Conservation (phyloP, 345 rosid genomes). For the Rhizophora mangle region DNA sequence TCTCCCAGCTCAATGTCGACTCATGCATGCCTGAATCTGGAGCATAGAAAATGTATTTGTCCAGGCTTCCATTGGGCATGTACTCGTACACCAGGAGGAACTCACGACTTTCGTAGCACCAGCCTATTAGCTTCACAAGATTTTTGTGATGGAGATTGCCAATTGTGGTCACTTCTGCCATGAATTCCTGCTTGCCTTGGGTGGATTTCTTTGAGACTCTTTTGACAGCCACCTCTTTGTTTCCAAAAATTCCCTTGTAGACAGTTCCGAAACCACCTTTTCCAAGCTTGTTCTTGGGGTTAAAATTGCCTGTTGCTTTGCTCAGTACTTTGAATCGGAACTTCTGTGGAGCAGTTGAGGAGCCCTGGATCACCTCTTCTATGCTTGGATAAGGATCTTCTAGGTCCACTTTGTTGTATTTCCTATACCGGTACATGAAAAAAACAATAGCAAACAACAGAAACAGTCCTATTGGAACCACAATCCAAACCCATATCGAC, state of each 20-base stretch:
- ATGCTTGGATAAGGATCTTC: conserved; percentile 39
- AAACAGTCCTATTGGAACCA: conserved; percentile 12
- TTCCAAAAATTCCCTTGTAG: conserved; percentile 49
- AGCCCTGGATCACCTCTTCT: conserved; percentile 47
- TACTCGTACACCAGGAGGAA: conserved; percentile 67
- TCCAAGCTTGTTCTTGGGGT: conserved; percentile 52
- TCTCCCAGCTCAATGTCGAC: conserved; percentile 50
- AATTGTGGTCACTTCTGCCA: conserved; percentile 72
- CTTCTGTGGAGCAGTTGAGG: conserved; percentile 51
- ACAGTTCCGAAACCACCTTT: conserved; percentile 83
- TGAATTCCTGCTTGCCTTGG: conserved; percentile 78
- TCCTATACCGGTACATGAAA: conserved; percentile 33
- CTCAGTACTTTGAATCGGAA: conserved; percentile 47
- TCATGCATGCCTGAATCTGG: conserved; percentile 8
- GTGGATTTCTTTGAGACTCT: conserved; percentile 55
- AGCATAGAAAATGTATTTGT: conserved; percentile 41
- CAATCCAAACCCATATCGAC: conserved; percentile 32
- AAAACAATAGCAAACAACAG: conserved; percentile 10
- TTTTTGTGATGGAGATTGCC: conserved; percentile 68
- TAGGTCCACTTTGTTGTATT: conserved; percentile 11
- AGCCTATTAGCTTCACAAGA: conserved; percentile 69
- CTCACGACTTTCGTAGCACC: conserved; percentile 62
- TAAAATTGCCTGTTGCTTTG: conserved; percentile 56
- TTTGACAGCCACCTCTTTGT: conserved; percentile 64
- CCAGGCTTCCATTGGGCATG: conserved; percentile 71